phyloP scores from a whole-genome alignment of 1,139 yeast species.

The Pichia sp. region DNA sequence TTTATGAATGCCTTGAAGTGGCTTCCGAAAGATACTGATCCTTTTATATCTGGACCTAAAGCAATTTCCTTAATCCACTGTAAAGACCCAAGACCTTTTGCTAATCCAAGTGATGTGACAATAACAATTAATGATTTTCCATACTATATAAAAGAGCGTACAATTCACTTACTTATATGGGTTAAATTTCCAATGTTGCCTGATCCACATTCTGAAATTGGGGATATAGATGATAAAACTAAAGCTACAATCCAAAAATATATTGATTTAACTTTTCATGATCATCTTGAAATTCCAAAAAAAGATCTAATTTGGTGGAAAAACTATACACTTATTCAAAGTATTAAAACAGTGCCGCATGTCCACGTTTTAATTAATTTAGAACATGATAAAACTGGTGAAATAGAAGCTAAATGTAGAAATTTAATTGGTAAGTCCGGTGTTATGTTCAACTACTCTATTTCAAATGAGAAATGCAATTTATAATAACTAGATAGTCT shows the following conservation, averaged over 20 bases:
- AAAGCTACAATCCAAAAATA: conserved; percentile 36
- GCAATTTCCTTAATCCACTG: conserved; percentile 11
- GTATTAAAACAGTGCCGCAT: conserved; percentile 53
- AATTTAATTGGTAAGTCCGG: conserved; percentile 13
- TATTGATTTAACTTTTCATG: conserved; percentile 40
- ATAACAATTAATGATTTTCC: conserved; percentile 36
- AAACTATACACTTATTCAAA: conserved; percentile 55
- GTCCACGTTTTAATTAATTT: conserved; percentile 48
- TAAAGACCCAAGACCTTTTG: conserved; percentile 24
- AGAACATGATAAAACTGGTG: conserved; percentile 7
- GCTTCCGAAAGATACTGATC: conserved; percentile 19
- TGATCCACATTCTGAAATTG: conserved; percentile 31
- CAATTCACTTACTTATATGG: conserved; percentile 37
- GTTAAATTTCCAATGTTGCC: conserved; percentile 36
- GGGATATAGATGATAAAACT: conserved; percentile 40
- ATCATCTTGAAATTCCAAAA: conserved; percentile 33
- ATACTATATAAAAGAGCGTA: conserved; percentile 32
- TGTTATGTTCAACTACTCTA: conserved; percentile 10
- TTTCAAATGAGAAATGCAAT: neutral
- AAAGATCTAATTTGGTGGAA: conserved; percentile 51
- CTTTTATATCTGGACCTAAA: conserved; percentile 4
- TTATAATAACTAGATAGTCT: neutral
- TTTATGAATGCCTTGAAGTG: conserved; percentile 25
- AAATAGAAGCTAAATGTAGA: neutral
- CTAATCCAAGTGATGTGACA: conserved; percentile 22